These are phyloP conservation scores for Colletotrichum tabaci DNA, from an alignment of 2,329 filamentous ascomycete genomes.

Conservation along the genomic window DNA sequence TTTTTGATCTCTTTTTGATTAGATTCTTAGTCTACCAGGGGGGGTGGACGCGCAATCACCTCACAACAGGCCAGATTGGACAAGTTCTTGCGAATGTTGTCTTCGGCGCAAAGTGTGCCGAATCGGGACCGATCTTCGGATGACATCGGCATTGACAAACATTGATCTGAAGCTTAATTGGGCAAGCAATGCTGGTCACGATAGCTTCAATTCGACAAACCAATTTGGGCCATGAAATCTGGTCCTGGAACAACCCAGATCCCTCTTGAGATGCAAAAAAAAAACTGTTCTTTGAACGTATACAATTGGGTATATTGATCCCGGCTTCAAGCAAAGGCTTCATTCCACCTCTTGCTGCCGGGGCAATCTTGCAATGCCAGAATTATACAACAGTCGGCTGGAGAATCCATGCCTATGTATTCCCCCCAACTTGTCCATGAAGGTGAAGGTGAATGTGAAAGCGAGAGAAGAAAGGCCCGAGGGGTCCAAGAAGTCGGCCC, in stretches of 20 bases:
- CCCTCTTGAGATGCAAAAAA: too few relatives aligned
- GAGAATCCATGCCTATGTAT: constrained; percentile 3
- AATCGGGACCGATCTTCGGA: neutral
- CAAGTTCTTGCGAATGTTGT: neutral
- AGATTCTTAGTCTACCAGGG: neutral
- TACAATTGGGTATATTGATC: constrained; percentile 12
- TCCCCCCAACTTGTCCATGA: neutral
- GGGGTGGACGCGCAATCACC: constrained; percentile 28
- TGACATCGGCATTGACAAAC: too few relatives aligned
- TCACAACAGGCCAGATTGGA: neutral
- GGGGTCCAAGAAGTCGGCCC: neutral
- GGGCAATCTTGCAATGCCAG: neutral
- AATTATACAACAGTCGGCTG: constrained; percentile 23
- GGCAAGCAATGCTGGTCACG: too few relatives aligned
- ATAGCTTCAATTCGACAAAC: too few relatives aligned
- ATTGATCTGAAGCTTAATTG: neutral
- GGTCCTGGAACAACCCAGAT: neutral
- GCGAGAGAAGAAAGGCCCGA: constrained; percentile 9
- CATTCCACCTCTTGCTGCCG: neutral
- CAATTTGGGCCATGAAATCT: too few relatives aligned
- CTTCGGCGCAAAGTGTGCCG: constrained; percentile 7
- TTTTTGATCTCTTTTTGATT: neutral
- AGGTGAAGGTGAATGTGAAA: neutral
- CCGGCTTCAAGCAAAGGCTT: neutral
- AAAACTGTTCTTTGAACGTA: too few relatives aligned